Percentiles rank a stretch among this genome's conserved stretches.
These are phyloP conservation scores for Termitomyces sp. DNA, from an alignment of 768 basidiomycete species.

Conservation along the genomic window DNA sequence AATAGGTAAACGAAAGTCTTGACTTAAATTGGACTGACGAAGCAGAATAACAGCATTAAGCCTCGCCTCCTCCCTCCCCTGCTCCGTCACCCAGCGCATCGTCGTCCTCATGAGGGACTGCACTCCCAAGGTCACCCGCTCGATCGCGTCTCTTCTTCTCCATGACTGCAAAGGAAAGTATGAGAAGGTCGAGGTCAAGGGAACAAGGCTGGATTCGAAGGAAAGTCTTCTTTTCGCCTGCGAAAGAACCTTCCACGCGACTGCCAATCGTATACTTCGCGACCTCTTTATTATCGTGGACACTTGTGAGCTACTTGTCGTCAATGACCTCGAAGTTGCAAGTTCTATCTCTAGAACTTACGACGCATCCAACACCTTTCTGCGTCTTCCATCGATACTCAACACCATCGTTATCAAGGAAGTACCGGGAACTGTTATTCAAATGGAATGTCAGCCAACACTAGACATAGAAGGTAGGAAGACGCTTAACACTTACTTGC, in stretches of 20 bases:
- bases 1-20: too few relatives aligned
- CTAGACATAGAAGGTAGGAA: not conserved
- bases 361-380: slow-evolving; percentile 36
- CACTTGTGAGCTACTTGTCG: slow-evolving; percentile 32
- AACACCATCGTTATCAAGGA: slow-evolving; percentile 43
- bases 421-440: slow-evolving; percentile 39
- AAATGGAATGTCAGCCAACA: not conserved
- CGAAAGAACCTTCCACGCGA: slow-evolving; percentile 42
- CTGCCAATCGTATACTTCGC: slow-evolving; percentile 33
- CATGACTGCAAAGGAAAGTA: slow-evolving; percentile 53
- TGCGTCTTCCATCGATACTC: slow-evolving; percentile 48
- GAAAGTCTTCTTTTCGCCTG: slow-evolving; percentile 41
- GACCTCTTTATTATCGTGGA: slow-evolving; percentile 34
- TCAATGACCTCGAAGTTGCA: not conserved
- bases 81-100: slow-evolving; percentile 38
- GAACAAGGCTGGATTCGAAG: slow-evolving; percentile 44
- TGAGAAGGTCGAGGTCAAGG: slow-evolving; percentile 48
- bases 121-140: slow-evolving; percentile 25
- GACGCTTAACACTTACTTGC: slow-evolving; percentile 29
- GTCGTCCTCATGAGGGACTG: slow-evolving; percentile 25
- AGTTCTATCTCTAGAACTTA: slow-evolving; percentile 20
- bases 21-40: not conserved
- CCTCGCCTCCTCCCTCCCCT: slow-evolving; percentile 22
- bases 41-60: not conserved
- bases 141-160: slow-evolving; percentile 49